Evolutionary conservation across 2,329 filamentous ascomycete genomes (phyloP), one percentile per base, ranked within the genome.

Genomic region (Myriosclerotinia curreyana): DNA sequence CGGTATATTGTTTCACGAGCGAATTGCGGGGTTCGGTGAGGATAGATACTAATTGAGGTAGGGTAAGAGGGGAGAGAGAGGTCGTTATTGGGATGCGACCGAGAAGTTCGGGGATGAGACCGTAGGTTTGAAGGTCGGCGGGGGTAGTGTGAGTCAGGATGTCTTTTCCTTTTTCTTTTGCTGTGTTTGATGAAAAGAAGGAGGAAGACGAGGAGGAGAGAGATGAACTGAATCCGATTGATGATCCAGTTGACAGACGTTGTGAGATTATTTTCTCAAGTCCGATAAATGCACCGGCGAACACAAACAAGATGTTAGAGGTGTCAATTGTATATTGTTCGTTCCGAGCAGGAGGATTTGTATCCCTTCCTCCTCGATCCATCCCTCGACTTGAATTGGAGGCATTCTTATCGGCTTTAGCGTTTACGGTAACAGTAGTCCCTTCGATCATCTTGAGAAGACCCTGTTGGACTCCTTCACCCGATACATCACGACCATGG

Each of bases 291-390:
- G 95, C 95, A 22, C 95, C 95, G 15, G 93, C 96, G 75, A 95
- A 96, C 50, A 99, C 92, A 77, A 99, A 99, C 36, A 99, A 83
- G 66, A 99, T 98, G 71, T 98, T 97, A 69, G 92, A 93, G 0
- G 95, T 99, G 71, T 95, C 90, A 65, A 97, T 88, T 64, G 91
- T 87, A 73, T 84, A 88, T 72, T 87, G 85, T 63, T 75, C 74
- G 44, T 65, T 68, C 61, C 72, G 74, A 15, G 66, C 68, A 54
- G 54, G 66, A 63, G 63, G 63, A 38, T 54, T 63, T 12, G 51
- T 56, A 22, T 71, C 70, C 34, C 67, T 49, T 3, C 64, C 64
- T 17, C 66, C 62, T 20, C 71, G 53, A 12, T 71, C 71, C 20
- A 69, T 40, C 9, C 68, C 34, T 44, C 67, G 68, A 9, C 52